Evolutionary conservation across 352 stramenopile species (phyloP), one percentile per base, ranked within the genome.

Genomic region (Phytophthora europaea): DNA sequence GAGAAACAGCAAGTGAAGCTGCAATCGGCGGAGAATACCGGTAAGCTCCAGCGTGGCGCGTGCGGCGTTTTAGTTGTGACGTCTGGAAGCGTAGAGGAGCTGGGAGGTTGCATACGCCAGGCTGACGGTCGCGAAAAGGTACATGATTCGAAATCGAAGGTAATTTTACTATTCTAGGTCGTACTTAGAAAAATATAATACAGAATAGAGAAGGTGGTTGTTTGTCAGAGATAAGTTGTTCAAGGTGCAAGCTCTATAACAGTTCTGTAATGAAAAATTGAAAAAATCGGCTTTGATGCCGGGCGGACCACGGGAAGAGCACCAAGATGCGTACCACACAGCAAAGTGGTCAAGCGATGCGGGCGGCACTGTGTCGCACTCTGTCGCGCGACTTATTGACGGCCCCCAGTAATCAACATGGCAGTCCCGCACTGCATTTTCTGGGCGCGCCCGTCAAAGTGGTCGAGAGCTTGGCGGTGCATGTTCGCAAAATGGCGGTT

Each of bases 401-500:
- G 36, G 36, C 36, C 12, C 36, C 40, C 40, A 50, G 40, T 50
- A 50, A 50, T 50, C 40, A 50, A 43, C 36, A 18, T 18, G 36
- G 6, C 12, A 43, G 36, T 6, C 36, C 36, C 36, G 36, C 36
- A 43, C 36, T 43, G 36, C 36, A 15, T 43, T 31, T 31, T 2
- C 26, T 6, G 2, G 26, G 26, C 6, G 8, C 34, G 10, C 12
- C 36, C 40, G 16, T 22, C 23, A 38, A 23, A 57, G 50, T 57
- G 50, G 50, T 36, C 50, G 50, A 31, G 7, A n/a, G 10, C 50
- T 26, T 23, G 47, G 3, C 20, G 22, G 47, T 7, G 18, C 18
- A 15, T 43, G 34, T 54, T 20, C 7, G 36, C 43, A 56, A 68
- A 38, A 69, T 36, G 28, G 36, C 4, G 6, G 56, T 63, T 50